Evolutionary conservation across 2,329 filamentous ascomycete species (phyloP), one percentile per base, ranked within the genome.

Genomic region (Myriangium duriaei): DNA sequence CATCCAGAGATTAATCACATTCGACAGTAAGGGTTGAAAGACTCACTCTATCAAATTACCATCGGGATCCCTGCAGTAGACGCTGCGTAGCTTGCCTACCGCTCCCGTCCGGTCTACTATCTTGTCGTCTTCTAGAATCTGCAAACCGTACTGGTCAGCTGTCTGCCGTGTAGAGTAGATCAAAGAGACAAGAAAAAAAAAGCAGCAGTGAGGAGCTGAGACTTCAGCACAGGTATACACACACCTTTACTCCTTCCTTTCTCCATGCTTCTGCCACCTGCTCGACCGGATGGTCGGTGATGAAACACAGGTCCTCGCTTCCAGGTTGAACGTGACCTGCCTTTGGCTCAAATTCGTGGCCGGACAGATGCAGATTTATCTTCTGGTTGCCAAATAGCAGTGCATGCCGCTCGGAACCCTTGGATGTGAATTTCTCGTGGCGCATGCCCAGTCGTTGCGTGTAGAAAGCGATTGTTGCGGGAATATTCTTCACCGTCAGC

Each of bases 51-150:
- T 65, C 45, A 78, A 47, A 51, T 76, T 77, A 4, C 67, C 70
- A 54, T 78, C 74, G 2, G 72, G 72, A 53, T 78, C 74, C 26
- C 72, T 58, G 35, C 73, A 63, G 53, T 77, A 78, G 2, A 78
- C 59, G 51, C 73, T 77, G 37, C 63, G 57, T 31, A 79, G 55
- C 40, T 56, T 64, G 0, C 72, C 72, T 37, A 59, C 57, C 0
- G 74, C 72, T 2, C 74, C 74, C 0, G 68, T 76, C 32, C 74
- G 58, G 10, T 60, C 51, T 4, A 77, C 72, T 9, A 74, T 59
- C 32, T 64, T 50, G 0, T 60, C 63, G 1, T 66, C 69, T 42
- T 75, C 69, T 3, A 57, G n/a, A n/a, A n/a, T n/a, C n/a, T n/a
- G n/a, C n/a, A n/a, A n/a, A n/a, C n/a, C n/a, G n/a, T n/a, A n/a